Conservation (phyloP, 1,139 yeast species). For the Blastobotrys capitulatus region DNA sequence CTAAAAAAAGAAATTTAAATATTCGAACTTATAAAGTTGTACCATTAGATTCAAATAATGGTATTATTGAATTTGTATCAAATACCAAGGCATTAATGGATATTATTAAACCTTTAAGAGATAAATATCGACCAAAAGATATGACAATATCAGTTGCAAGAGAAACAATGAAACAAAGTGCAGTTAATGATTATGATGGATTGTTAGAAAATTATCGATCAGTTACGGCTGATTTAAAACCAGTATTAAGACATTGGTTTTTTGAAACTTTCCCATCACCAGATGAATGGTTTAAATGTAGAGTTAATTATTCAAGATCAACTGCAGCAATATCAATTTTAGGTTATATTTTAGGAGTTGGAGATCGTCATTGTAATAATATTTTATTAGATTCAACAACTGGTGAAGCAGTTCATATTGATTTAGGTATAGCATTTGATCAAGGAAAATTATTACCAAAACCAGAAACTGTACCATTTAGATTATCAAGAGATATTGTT, state of each 20-base stretch:
- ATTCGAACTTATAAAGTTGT: slow-evolving; percentile 85
- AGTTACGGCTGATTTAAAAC: slow-evolving; percentile 51
- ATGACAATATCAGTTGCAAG: slow-evolving; percentile 57
- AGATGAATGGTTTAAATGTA: slow-evolving; percentile 65
- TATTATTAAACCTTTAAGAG: slow-evolving; percentile 55
- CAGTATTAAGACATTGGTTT: slow-evolving; percentile 68
- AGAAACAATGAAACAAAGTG: slow-evolving; percentile 54
- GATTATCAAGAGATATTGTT: slow-evolving; percentile 83
- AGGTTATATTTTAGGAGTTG: slow-evolving; percentile 84
- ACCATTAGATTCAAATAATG: slow-evolving; percentile 84
- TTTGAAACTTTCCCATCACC: slow-evolving; percentile 50
- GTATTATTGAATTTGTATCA: slow-evolving; percentile 85
- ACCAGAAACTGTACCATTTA: slow-evolving; percentile 91
- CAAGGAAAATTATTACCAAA: slow-evolving; percentile 70
- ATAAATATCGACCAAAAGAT: slow-evolving; percentile 38
- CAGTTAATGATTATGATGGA: slow-evolving; percentile 41
- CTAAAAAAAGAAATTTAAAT: slow-evolving; percentile 51
- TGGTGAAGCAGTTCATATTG: slow-evolving; percentile 95
- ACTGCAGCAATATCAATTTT: slow-evolving; percentile 81
- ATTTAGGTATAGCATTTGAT: slow-evolving; percentile 93
- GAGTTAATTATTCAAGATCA: slow-evolving; percentile 67
- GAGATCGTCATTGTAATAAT: slow-evolving; percentile 93
- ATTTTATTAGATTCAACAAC: slow-evolving; percentile 68
- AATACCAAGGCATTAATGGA: slow-evolving; percentile 70
- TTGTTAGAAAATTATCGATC: slow-evolving; percentile 48